phyloP scores from a whole-genome alignment of 148 eudicot species.

The Chenopodium suecicum region DNA sequence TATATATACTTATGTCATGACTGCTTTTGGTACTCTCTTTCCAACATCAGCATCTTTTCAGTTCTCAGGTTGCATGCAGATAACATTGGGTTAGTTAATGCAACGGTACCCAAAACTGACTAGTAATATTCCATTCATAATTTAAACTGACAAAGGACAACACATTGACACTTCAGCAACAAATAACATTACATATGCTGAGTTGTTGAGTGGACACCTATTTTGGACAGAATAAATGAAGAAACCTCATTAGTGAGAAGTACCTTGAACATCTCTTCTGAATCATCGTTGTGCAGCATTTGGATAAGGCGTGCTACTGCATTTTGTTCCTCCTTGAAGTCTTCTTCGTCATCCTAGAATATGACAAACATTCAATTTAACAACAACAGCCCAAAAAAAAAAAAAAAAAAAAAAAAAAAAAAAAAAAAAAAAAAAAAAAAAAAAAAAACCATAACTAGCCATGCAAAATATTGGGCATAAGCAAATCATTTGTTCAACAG shows the following conservation, averaged over 20 bases:
- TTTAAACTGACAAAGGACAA: not conserved
- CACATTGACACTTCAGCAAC: not conserved
- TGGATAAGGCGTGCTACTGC: constrained; percentile 94
- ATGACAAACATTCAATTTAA: constrained; percentile 12
- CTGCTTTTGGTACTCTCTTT: not conserved
- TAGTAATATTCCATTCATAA: not conserved
- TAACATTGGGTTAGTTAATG: not conserved
- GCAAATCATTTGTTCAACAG: not conserved
- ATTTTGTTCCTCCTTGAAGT: constrained; percentile 94
- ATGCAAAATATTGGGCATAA: not conserved
- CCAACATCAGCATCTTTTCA: not conserved
- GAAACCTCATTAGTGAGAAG: not conserved
- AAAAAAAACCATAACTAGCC: not conserved
- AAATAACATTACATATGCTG: not conserved
- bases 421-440: no score
- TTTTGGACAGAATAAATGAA: not conserved
- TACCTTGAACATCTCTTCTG: constrained; percentile 95
- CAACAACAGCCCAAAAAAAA: no score
- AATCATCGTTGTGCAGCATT: constrained; percentile 76
- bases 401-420: not conserved
- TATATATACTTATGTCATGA: not conserved
- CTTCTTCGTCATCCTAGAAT: constrained; percentile 81
- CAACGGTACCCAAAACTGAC: not conserved
- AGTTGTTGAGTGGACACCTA: not conserved
- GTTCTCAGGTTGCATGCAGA: not conserved